phyloP scores from a whole-genome alignment of 352 stramenopile species.

The Phytophthora meadii region DNA sequence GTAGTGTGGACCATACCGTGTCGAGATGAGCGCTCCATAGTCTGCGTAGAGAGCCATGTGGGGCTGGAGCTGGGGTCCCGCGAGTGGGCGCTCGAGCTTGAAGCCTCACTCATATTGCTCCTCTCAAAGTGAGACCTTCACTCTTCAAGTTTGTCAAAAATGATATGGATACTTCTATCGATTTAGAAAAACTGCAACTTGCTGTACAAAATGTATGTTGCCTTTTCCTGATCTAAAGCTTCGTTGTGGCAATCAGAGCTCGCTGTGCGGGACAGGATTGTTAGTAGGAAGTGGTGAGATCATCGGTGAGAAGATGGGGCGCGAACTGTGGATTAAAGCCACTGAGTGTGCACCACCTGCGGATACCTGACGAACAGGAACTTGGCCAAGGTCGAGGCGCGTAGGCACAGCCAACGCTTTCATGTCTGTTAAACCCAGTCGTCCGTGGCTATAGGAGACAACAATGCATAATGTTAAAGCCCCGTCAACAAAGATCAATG shows the following conservation, averaged over 20 bases:
- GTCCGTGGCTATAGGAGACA: constrained; percentile 59
- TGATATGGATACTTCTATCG: constrained; percentile 11
- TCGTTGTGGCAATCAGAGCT: constrained; percentile 23
- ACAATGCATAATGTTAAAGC: constrained; percentile 7
- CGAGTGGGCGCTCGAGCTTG: constrained; percentile 24
- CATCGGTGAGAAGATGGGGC: constrained; percentile 64
- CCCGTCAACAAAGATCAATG: neutral
- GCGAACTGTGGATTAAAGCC: constrained; percentile 72
- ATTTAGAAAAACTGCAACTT: constrained; percentile 23
- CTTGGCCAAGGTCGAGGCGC: constrained; percentile 56
- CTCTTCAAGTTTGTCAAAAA: neutral
- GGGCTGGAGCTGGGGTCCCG: constrained; percentile 11
- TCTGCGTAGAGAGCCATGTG: constrained; percentile 15
- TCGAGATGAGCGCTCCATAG: neutral
- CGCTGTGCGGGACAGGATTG: constrained; percentile 32
- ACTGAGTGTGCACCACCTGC: constrained; percentile 78
- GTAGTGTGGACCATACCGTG: constrained; percentile 27
- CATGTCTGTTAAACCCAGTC: constrained; percentile 62
- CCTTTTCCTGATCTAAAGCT: neutral
- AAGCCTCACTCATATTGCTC: constrained; percentile 30
- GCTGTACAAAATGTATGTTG: constrained; percentile 7
- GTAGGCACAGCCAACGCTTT: constrained; percentile 64
- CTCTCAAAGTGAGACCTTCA: no score
- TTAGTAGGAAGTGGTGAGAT: constrained; percentile 50
- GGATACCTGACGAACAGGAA: constrained; percentile 74